These are phyloP conservation scores for Termitomyces sp. DNA, from an alignment of 768 basidiomycete genomes.

Conservation along the genomic window DNA sequence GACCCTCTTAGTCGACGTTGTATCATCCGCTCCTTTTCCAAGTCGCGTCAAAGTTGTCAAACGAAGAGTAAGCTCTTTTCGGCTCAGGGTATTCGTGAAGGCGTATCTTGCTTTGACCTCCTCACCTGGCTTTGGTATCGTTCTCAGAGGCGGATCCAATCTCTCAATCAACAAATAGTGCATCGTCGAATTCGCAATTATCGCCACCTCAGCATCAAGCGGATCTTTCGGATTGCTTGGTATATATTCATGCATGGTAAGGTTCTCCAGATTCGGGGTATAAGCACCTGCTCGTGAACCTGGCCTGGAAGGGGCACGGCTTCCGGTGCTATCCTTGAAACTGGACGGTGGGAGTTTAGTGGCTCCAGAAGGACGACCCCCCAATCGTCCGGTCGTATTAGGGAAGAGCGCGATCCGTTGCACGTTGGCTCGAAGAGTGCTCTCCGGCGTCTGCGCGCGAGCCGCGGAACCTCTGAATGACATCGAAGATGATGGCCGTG, in stretches of 20 bases:
- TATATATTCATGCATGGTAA: constrained; percentile 58
- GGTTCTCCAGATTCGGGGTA: constrained; percentile 54
- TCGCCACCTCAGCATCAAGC: constrained; percentile 76
- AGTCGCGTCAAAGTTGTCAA: constrained; percentile 74
- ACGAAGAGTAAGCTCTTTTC: constrained; percentile 76
- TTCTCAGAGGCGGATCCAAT: constrained; percentile 71
- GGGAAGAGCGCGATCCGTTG: constrained; percentile 57
- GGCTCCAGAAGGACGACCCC: constrained; percentile 31
- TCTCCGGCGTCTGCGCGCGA: constrained; percentile 71
- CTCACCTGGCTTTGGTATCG: constrained; percentile 64
- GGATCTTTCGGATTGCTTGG: constrained; percentile 72
- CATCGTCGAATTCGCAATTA: constrained; percentile 68
- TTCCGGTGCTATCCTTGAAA: constrained; percentile 56
- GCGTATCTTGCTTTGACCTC: constrained; percentile 84
- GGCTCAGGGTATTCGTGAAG: constrained; percentile 67
- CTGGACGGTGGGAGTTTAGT: constrained; percentile 68
- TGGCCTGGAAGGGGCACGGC: constrained; percentile 61
- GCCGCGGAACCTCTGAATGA: constrained; percentile 49
- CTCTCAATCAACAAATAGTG: constrained; percentile 80
- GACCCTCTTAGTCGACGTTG: constrained; percentile 70
- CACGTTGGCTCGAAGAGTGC: constrained; percentile 52
- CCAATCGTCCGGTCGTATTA: constrained; percentile 34
- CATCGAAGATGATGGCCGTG: constrained; percentile 69
- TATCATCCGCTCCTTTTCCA: constrained; percentile 43
- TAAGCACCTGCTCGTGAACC: constrained; percentile 62